A percentile compares a stretch with the other conserved stretches of the same genome.
Evolutionary conservation across 495 filamentous ascomycete genomes (phyloP).

Genomic region (Cercophora scortea): DNA sequence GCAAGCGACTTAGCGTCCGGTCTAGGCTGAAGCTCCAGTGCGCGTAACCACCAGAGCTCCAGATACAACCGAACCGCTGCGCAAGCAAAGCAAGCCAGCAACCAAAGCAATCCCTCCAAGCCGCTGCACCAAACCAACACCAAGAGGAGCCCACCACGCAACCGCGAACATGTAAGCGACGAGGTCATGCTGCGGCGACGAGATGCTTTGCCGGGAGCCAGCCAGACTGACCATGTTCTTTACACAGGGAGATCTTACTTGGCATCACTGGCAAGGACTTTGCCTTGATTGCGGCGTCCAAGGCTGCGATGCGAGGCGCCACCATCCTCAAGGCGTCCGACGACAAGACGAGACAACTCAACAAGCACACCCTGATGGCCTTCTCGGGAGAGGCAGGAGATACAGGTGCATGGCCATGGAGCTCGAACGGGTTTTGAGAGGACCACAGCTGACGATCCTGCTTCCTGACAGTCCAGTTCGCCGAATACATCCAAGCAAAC

Average conservation of each 20-base stretch:
- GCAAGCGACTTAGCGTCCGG: no score
- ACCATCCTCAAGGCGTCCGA: constrained; percentile 94
- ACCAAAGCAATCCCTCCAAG: background rate
- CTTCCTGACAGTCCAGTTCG: constrained; percentile 75
- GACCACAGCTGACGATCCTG: background rate
- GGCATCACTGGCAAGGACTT: constrained; percentile 99
- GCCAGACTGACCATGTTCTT: background rate
- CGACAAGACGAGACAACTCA: constrained; percentile 88
- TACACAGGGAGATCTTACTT: constrained; percentile 85
- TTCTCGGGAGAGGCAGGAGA: constrained; percentile 95
- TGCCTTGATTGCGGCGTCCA: constrained; percentile 92
- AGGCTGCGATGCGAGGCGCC: constrained; percentile 93
- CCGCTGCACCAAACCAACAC: background rate
- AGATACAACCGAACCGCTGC: background rate
- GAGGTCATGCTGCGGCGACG: background rate
- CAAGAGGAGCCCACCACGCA: constrained; percentile 1
- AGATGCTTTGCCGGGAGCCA: background rate
- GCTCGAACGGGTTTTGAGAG: background rate
- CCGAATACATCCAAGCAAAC: constrained; percentile 98
- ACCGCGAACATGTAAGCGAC: constrained; percentile 13
- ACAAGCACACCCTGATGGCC: constrained; percentile 92
- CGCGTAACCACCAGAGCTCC: constrained; percentile 12
- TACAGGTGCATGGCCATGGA: constrained; percentile 54
- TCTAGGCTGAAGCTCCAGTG: constrained; percentile 20
- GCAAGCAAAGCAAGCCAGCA: background rate